Percentiles rank a stretch among this genome's conserved stretches.
phyloP scores from a whole-genome alignment of 73 alveolate species.

The Blepharisma stoltei region DNA sequence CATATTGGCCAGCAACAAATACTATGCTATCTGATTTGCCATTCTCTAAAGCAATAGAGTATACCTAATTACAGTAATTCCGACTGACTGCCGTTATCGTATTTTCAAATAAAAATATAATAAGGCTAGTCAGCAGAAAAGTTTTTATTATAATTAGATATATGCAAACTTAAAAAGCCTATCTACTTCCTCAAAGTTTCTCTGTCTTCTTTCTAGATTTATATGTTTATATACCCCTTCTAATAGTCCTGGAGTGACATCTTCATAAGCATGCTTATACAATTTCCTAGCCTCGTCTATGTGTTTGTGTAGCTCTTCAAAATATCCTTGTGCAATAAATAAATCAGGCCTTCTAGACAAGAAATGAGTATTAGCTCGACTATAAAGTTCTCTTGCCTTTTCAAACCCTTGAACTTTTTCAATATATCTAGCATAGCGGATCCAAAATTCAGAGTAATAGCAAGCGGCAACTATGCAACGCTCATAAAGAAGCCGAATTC shows the following conservation, averaged over 20 bases:
- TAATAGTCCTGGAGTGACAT: conserved; percentile 25
- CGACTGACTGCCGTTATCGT: no score
- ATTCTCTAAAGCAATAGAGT: not conserved
- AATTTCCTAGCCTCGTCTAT: conserved; percentile 25
- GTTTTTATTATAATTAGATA: no score
- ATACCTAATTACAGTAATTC: no score
- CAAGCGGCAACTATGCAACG: conserved; percentile 28
- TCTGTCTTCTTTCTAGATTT: conserved; percentile 29
- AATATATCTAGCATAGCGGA: conserved; percentile 12
- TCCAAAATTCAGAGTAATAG: conserved; percentile 28
- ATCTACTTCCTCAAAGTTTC: not conserved
- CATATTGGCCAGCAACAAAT: conserved; percentile 4
- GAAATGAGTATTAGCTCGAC: conserved; percentile 3
- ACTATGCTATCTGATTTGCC: not conserved
- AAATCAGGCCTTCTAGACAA: conserved; percentile 17
- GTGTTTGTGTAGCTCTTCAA: conserved; percentile 6
- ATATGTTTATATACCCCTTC: conserved; percentile 12
- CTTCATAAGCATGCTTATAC: conserved; percentile 27
- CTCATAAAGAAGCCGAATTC: conserved; percentile 23
- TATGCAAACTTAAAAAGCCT: not conserved
- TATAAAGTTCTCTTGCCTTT: conserved; percentile 14
- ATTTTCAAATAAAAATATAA: no score
- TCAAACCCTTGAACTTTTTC: conserved; percentile 26
- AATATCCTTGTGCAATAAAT: conserved; percentile 9
- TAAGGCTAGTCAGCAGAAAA: no score